phyloP scores from a whole-genome alignment of 306 rosid species.

The Begonia masoniana region DNA sequence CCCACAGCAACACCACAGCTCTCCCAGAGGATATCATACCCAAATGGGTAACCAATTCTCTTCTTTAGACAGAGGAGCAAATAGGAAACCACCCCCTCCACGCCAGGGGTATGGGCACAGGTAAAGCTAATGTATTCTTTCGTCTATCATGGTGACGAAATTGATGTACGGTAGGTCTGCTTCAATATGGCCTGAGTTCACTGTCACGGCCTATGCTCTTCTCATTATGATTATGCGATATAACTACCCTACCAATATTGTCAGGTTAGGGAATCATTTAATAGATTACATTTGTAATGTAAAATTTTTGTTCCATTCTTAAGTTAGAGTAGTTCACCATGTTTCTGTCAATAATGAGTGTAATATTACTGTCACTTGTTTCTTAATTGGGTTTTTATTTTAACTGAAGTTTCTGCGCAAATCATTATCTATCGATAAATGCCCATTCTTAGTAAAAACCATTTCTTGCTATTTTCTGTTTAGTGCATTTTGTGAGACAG shows the following conservation, averaged over 20 bases:
- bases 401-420: no score
- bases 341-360: no score
- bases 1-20: background rate
- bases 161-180: background rate
- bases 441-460: no score
- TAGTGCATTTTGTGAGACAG: no score
- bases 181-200: background rate
- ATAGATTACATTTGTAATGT: background rate
- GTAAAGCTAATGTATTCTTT: background rate
- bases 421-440: no score
- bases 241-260: no score
- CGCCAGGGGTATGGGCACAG: background rate
- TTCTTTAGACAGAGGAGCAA: background rate
- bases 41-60: background rate
- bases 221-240: no score
- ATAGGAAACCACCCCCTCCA: background rate
- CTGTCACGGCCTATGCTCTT: background rate
- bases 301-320: background rate
- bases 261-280: background rate
- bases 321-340: no score
- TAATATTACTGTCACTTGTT: no score
- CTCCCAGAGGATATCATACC: background rate
- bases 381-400: no score
- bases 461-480: no score
- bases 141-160: background rate